Evolutionary conservation across 1,139 yeast genomes (phyloP), one percentile per base, ranked within the genome.

Genomic region (Arxiozyma bovina): DNA sequence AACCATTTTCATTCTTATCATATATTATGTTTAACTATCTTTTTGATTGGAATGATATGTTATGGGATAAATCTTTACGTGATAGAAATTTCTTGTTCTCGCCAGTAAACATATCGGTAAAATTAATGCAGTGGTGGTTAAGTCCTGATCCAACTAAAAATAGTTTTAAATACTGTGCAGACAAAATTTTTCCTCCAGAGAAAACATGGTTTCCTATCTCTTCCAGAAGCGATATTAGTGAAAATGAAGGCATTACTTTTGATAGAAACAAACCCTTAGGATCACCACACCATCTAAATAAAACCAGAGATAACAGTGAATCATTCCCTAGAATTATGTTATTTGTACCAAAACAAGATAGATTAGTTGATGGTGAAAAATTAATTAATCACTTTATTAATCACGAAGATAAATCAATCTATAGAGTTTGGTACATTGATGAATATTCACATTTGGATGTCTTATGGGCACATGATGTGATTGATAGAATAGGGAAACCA

Each of bases 61-160:
- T 86, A 49, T 93, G 97, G 96, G 85, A 89, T 65, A 73, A 72
- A 27, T 73, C 77, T 41, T 73, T 88, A 41, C 76, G 93, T 65
- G 80, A 81, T 58, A 75, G 90, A 47, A 90, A 87, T 71, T 87
- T 91, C 60, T 71, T 89, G 6, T 90, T 87, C 68, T 86, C 94
- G 18, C 96, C 96, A 0, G 86, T 87, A 4, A 86, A 80, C 67
- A 87, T 89, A 11, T 85, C 95, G 40, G 77, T 90, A 1, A 81
- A 83, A 60, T 74, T 88, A 57, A 89, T 93, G 96, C 77, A 79
- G 53, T 93, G 97, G 96, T 93, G 98, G 97, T 73, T 84, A 12
- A 77, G 69, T 50, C 62, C 68, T 4, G 58, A 60, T 45, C 59
- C 61, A 22, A 53, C 53, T 22, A 63, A 58, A 52, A 52, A 57